These are phyloP conservation scores for Angophora floribunda DNA, from an alignment of 345 rosid species.

Conservation along the genomic window DNA sequence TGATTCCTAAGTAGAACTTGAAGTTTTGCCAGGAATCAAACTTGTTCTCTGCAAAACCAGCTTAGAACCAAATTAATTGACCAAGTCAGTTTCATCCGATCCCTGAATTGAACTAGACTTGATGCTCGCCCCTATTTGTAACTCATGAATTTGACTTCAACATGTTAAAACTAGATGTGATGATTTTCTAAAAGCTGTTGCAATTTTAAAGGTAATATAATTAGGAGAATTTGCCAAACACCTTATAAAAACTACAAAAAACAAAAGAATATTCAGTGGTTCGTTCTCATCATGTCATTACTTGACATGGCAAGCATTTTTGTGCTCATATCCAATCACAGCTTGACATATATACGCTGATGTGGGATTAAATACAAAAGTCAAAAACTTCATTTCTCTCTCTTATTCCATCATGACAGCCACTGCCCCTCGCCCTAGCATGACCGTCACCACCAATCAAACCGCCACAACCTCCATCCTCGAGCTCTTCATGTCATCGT, in stretches of 20 bases:
- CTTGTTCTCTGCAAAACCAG: background rate
- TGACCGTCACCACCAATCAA: background rate
- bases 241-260: background rate
- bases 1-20: background rate
- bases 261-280: background rate
- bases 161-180: background rate
- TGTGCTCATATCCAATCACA: background rate
- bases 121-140: background rate
- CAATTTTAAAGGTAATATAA: background rate
- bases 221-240: background rate
- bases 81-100: background rate
- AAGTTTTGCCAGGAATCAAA: background rate
- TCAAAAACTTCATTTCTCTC: background rate
- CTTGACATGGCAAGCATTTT: background rate
- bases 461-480: background rate
- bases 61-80: background rate
- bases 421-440: background rate
- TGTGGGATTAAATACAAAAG: background rate
- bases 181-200: background rate
- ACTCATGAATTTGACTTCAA: background rate
- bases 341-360: background rate
- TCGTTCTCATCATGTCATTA: background rate
- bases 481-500: background rate
- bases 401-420: background rate
- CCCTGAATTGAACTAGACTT: background rate